These are phyloP conservation scores for Entonaema liquescens DNA, from an alignment of 495 filamentous ascomycete species.

Conservation along the genomic window DNA sequence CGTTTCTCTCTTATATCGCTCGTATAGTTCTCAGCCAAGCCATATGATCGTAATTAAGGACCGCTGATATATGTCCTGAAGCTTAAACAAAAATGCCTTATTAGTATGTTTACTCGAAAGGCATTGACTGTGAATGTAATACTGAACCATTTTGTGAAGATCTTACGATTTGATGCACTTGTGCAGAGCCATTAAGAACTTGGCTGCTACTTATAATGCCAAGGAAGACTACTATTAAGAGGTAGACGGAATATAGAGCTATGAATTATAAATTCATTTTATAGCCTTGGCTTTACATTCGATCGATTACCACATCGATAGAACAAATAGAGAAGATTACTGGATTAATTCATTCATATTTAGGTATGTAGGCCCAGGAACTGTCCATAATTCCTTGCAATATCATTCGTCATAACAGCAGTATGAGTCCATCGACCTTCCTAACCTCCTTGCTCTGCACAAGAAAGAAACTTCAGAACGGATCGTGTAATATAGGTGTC, in stretches of 20 bases:
- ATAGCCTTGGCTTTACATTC: not conserved
- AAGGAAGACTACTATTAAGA: too few relatives aligned
- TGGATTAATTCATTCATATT: conserved; percentile 32
- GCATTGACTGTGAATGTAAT: too few relatives aligned
- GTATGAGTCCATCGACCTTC: not conserved
- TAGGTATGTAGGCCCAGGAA: not conserved
- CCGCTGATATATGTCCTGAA: too few relatives aligned
- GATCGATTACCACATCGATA: not conserved
- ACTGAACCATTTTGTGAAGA: too few relatives aligned
- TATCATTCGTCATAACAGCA: not conserved
- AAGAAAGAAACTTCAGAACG: conserved; percentile 6
- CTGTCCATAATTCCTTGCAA: conserved; percentile 3
- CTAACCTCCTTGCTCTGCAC: not conserved
- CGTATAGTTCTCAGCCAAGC: too few relatives aligned
- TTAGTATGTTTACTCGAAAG: too few relatives aligned
- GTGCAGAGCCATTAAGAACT: too few relatives aligned
- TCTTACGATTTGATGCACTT: too few relatives aligned
- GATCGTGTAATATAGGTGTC: conserved; percentile 10
- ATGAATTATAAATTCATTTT: not conserved
- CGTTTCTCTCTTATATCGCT: too few relatives aligned
- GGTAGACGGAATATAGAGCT: not conserved
- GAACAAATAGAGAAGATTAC: not conserved
- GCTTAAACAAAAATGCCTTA: too few relatives aligned
- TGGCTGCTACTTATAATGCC: too few relatives aligned
- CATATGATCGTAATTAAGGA: too few relatives aligned